These are phyloP conservation scores for Mycosarcoma mackinlayi DNA, from an alignment of 1,284 basidiomycete species.

Conservation along the genomic window DNA sequence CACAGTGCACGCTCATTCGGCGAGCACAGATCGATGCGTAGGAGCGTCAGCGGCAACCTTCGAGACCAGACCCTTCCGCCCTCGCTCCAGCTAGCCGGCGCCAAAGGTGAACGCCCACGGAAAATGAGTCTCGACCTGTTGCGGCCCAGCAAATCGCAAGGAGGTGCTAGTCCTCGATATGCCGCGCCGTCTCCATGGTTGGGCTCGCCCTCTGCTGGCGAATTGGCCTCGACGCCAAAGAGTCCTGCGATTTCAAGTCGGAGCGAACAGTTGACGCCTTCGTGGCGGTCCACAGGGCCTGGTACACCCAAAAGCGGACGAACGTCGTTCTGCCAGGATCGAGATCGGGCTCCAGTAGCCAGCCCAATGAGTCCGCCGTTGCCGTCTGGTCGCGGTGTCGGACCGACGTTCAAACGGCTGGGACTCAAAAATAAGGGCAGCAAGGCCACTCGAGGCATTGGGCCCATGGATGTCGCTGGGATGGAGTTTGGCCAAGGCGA, in stretches of 20 bases:
- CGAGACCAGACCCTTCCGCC: constrained; percentile 13
- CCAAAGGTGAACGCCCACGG: background rate
- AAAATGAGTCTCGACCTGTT: constrained; percentile 26
- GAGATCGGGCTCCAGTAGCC: constrained; percentile 40
- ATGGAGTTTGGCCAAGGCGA: constrained; percentile 15
- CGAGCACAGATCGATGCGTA: constrained; percentile 32
- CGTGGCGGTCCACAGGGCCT: constrained; percentile 30
- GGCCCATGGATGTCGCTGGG: constrained; percentile 23
- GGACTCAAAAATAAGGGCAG: constrained; percentile 24
- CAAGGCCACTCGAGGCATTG: constrained; percentile 33
- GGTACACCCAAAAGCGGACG: constrained; percentile 17
- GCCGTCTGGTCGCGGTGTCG: constrained; percentile 14
- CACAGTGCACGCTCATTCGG: constrained; percentile 38
- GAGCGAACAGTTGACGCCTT: constrained; percentile 28
- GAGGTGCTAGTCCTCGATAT: background rate
- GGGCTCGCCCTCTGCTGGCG: constrained; percentile 9
- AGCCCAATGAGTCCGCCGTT: constrained; percentile 40
- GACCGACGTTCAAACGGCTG: constrained; percentile 27
- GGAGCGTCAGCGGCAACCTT: constrained; percentile 18
- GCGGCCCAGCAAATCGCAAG: constrained; percentile 8
- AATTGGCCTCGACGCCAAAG: constrained; percentile 15
- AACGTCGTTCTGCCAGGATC: constrained; percentile 44
- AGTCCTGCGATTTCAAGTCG: constrained; percentile 17
- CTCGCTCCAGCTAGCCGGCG: constrained; percentile 11
- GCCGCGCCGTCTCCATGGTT: constrained; percentile 5